Evolutionary conservation across 129 eudicot species (phyloP), one percentile per base, ranked within the genome.

Genomic region (Kitagawia praeruptora): DNA sequence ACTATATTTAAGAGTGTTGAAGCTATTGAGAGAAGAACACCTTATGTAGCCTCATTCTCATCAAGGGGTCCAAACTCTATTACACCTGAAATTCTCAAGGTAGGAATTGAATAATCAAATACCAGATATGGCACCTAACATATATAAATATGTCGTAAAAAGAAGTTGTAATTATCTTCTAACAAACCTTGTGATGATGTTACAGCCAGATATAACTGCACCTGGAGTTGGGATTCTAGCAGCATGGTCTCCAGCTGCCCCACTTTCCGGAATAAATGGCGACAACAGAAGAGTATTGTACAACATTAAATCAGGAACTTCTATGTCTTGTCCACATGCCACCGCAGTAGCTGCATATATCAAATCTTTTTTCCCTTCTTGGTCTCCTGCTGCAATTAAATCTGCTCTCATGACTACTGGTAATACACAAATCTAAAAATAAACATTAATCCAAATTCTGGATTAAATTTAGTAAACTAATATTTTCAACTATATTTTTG

Each of bases 211-310:
- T 77, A 28, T 84, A 28, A 72, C 82, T 7, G 87, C 87, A 14
- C 87, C 87, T 14, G 87, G 87, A 54, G 79, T 81, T 34, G 87
- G 79, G 31, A 84, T 84, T 51, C 75, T 84, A 51, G 87, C 87
- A 38, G 87, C 84, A 41, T 81, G 54, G 71, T 64, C 87, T 71
- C 82, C 82, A 16, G 25, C 61, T 25, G 45, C 75, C 9, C 15
- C 79, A 3, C 54, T 81, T 21, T 49, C 87, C 7, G 47, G 41
- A 16, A 16, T 77, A 15, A 58, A 69, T 25, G 75, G 71, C 0
- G 87, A 84, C 64, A 77, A 70, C 44, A 70, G 84, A 77, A 69
- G 75, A 19, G 82, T 71, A 2, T 44, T 27, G 1, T 84, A 84
- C 82, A 76, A 46, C 66, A 66, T 84, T 8, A 16, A 10, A 46